phyloP scores from a whole-genome alignment of 164 flowering plant species.

The Berberis thunbergii region DNA sequence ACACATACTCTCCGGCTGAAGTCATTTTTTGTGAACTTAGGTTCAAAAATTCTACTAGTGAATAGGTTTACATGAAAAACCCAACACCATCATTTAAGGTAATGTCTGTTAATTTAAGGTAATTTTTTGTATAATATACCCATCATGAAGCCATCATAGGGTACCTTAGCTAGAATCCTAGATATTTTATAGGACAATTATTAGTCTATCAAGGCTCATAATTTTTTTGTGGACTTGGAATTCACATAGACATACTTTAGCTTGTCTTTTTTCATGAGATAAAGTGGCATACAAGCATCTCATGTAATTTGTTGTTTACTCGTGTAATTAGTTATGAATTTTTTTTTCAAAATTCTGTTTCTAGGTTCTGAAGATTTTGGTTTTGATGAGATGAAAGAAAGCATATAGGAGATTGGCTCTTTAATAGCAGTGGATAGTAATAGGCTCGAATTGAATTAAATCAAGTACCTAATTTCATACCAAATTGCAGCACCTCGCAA shows the following conservation, averaged over 20 bases:
- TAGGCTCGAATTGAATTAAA: too few relatives aligned
- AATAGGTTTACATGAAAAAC: not conserved
- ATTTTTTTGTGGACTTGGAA: not conserved
- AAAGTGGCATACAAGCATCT: slow-evolving; percentile 5
- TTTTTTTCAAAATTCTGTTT: too few relatives aligned
- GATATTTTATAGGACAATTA: not conserved
- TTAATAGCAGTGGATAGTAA: too few relatives aligned
- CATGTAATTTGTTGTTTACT: not conserved
- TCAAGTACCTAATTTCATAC: too few relatives aligned
- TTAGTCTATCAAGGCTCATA: not conserved
- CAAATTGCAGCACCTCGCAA: too few relatives aligned
- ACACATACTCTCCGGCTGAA: too few relatives aligned
- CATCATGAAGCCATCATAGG: not conserved
- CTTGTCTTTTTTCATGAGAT: slow-evolving; percentile 3
- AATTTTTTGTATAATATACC: not conserved
- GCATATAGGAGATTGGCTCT: too few relatives aligned
- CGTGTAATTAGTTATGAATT: too few relatives aligned
- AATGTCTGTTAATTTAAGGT: not conserved
- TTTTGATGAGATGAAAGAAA: too few relatives aligned
- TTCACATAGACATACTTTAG: slow-evolving; percentile 1
- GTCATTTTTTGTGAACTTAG: not conserved
- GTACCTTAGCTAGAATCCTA: slow-evolving; percentile 1
- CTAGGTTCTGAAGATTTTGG: too few relatives aligned
- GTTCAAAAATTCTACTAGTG: slow-evolving; percentile 5
- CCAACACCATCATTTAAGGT: slow-evolving; percentile 6